phyloP scores from a whole-genome alignment of 2,329 filamentous ascomycete species.

The Cladosporium cucumerinum region DNA sequence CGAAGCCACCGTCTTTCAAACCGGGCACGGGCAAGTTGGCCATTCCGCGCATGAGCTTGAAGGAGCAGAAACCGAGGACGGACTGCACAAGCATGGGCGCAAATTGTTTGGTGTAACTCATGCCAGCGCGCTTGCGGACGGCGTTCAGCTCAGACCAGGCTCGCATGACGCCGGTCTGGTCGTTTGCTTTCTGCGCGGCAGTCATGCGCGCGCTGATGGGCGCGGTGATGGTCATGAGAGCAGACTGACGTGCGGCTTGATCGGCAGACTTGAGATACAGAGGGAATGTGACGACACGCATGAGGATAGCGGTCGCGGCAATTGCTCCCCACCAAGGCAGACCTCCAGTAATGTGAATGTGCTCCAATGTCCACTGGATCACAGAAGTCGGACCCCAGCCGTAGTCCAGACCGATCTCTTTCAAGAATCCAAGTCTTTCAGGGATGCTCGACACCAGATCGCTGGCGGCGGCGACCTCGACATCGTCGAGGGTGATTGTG shows the following conservation, averaged over 20 bases:
- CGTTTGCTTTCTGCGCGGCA: conserved; percentile 39
- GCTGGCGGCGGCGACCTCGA: conserved; percentile 36
- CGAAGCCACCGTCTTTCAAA: conserved; percentile 64
- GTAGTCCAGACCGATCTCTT: conserved; percentile 79
- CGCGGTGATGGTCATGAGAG: conserved; percentile 56
- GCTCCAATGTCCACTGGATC: conserved; percentile 75
- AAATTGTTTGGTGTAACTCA: conserved; percentile 51
- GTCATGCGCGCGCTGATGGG: conserved; percentile 58
- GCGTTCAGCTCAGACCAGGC: conserved; percentile 47
- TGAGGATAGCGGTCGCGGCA: conserved; percentile 58
- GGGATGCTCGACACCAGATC: conserved; percentile 55
- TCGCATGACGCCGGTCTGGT: conserved; percentile 49
- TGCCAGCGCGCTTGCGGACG: conserved; percentile 55
- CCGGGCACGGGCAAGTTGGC: conserved; percentile 73
- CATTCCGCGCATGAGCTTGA: conserved; percentile 74
- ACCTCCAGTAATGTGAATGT: conserved; percentile 71
- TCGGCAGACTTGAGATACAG: conserved; percentile 62
- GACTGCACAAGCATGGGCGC: conserved; percentile 58
- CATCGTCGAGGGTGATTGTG: conserved; percentile 36
- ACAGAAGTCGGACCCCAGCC: conserved; percentile 73
- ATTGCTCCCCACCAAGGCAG: conserved; percentile 83
- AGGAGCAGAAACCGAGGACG: conserved; percentile 76
- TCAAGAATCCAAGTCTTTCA: conserved; percentile 77
- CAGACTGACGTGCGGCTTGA: conserved; percentile 58
- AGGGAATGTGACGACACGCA: conserved; percentile 65